Conservation (phyloP, 2,329 filamentous ascomycete genomes). For the Fusarium sororula region DNA sequence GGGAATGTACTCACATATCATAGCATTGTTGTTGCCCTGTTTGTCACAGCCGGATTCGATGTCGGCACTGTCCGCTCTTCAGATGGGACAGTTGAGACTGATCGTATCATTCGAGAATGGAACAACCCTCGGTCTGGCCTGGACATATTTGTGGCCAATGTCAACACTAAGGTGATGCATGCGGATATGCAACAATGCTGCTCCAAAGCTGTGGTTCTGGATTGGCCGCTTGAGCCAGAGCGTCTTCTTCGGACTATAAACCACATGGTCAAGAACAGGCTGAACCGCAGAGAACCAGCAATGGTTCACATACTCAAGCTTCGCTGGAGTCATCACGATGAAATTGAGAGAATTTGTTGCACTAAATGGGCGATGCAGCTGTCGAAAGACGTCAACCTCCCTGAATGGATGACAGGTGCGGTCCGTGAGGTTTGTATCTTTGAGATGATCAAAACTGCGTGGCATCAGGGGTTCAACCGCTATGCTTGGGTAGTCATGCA, state of each 20-base stretch:
- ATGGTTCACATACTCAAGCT: neutral
- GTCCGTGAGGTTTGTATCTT: neutral
- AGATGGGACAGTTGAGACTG: neutral
- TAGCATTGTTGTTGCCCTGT: neutral
- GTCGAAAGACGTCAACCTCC: neutral
- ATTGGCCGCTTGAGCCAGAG: neutral
- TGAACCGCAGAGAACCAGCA: neutral
- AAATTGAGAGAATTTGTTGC: neutral
- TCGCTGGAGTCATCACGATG: neutral
- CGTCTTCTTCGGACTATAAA: neutral
- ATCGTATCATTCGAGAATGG: neutral
- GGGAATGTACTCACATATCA: neutral
- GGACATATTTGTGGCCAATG: neutral
- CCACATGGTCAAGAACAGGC: neutral
- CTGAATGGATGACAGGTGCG: neutral
- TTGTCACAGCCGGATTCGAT: neutral
- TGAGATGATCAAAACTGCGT: neutral
- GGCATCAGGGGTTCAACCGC: neutral
- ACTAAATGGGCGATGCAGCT: neutral
- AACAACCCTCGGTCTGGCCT: neutral
- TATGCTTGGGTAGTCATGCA: neutral
- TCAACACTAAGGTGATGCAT: neutral
- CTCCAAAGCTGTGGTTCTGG: neutral
- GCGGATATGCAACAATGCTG: neutral
- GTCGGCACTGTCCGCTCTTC: neutral